A percentile compares a stretch with the other conserved stretches of the same genome.
Conservation (phyloP, 1,284 basidiomycete species). For the Ceraceosorus guamensis region DNA sequence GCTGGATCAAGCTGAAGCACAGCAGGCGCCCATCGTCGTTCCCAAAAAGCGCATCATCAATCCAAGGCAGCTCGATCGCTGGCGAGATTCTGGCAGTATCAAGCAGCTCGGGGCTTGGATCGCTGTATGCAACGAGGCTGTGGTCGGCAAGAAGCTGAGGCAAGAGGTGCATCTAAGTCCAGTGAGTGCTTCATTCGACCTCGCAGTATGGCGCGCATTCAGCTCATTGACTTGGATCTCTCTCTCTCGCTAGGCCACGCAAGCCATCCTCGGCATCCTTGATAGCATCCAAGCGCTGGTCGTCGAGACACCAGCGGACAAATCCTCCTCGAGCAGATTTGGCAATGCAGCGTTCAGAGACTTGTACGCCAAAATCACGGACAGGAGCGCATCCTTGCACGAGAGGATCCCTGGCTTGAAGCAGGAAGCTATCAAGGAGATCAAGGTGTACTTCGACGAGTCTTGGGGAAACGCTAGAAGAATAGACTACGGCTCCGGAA, state of each 20-base stretch:
- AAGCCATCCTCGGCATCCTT: constrained; percentile 51
- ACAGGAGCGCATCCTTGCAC: constrained; percentile 54
- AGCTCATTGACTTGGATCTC: neutral
- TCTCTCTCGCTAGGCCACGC: constrained; percentile 56
- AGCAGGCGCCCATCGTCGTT: neutral
- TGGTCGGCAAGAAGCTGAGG: constrained; percentile 69
- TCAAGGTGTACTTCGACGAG: constrained; percentile 71
- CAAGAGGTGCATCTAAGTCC: constrained; percentile 51
- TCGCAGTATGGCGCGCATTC: neutral
- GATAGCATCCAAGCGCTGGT: constrained; percentile 45
- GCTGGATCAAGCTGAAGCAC: no score
- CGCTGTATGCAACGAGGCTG: constrained; percentile 66
- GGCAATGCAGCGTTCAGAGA: constrained; percentile 93
- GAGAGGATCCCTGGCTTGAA: constrained; percentile 44
- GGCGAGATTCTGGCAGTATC: constrained; percentile 69
- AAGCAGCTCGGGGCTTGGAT: constrained; percentile 66
- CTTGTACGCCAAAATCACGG: constrained; percentile 74
- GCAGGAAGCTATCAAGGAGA: constrained; percentile 20
- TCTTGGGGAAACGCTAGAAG: constrained; percentile 84
- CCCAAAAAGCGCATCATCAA: constrained; percentile 70
- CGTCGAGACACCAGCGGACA: constrained; percentile 67
- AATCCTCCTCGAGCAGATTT: constrained; percentile 77
- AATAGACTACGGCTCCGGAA: constrained; percentile 97
- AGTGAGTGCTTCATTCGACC: neutral
- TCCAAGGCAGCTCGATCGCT: constrained; percentile 70